Evolutionary conservation across 2,329 filamentous ascomycete genomes (phyloP).

Genomic region (Lasiodiplodia sp.): DNA sequence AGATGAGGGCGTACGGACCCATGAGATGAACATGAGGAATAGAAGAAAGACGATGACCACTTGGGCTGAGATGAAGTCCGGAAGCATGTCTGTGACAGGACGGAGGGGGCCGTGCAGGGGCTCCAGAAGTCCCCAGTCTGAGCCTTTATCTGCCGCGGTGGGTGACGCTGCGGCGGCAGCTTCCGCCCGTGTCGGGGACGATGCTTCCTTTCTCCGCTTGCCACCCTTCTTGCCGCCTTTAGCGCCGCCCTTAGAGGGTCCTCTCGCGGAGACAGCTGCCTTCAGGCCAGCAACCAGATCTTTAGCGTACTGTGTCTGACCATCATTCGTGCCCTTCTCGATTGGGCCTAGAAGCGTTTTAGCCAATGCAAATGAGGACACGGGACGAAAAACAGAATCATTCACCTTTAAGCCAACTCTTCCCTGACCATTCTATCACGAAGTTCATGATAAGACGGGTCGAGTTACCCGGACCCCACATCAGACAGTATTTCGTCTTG

Average conservation of each 20-base stretch:
- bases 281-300: slow-evolving; percentile 79
- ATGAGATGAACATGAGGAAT: slow-evolving; percentile 70
- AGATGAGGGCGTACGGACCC: slow-evolving; percentile 63
- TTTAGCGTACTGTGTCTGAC: slow-evolving; percentile 82
- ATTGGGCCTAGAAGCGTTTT: slow-evolving; percentile 73
- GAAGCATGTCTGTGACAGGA: slow-evolving; percentile 73
- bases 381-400: slow-evolving; percentile 25
- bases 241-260: slow-evolving; percentile 62
- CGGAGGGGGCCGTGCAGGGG: slow-evolving; percentile 74
- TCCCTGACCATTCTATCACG: slow-evolving; percentile 93
- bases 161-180: slow-evolving; percentile 29
- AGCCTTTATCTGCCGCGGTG: slow-evolving; percentile 41
- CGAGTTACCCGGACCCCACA: slow-evolving; percentile 86
- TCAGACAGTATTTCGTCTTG: slow-evolving; percentile 93
- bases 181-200: slow-evolving; percentile 46
- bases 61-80: slow-evolving; percentile 77
- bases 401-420: slow-evolving; percentile 95
- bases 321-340: slow-evolving; percentile 92
- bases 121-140: slow-evolving; percentile 80
- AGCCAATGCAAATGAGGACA: slow-evolving; percentile 17
- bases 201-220: slow-evolving; percentile 63
- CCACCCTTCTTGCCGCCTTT: slow-evolving; percentile 52
- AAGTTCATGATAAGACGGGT: slow-evolving; percentile 89
- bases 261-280: slow-evolving; percentile 72
- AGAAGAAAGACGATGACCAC: slow-evolving; percentile 78